Evolutionary conservation across 2,329 filamentous ascomycete species (phyloP), one percentile per base, ranked within the genome.

Genomic region (Zalaria sp.): DNA sequence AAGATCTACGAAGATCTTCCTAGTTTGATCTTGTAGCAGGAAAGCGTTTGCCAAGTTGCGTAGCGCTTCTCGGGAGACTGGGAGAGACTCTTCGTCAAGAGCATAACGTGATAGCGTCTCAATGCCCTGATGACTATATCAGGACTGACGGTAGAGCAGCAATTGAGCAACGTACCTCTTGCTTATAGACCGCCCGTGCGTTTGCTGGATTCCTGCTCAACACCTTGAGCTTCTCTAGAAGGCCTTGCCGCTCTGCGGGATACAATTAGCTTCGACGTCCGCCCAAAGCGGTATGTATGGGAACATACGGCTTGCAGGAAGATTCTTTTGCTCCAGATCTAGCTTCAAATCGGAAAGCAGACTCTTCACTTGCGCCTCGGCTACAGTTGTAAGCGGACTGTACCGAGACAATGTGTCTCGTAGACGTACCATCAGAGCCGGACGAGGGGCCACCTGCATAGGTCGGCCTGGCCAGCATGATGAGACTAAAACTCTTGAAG

Each of bases 41-140:
- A 95, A 65, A 5, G 86, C 79, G 60, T 96, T 96, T 51, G 85
- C 88, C 38, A 96, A 63, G 51, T 86, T 88, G 52, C 86, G 75
- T 34, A 94, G 66, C 1, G 79, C 88, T 55, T 87, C 83, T 43
- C 79, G 77, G 2, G 82, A 81, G 1, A 80, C 77, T 5, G 71
- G 71, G 27, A 65, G 65, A 3, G 74, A 77, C 26, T 71, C 64
- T 46, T 72, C 76, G 39, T 83, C 72, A 52, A 94, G 84, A 3
- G 81, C 83, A 67, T 89, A 80, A 40, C 67, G 72, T 27, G 77
- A 71, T 35, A 96, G 68, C 37, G 77, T 81, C 44, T 73, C 68
- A 39, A 95, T 81, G 9, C 85, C 85, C 83, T 93, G 46, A 7
- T 41, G 31, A 37, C 43, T 34, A 44, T 39, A 41, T 53, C 26